phyloP scores from a whole-genome alignment of 768 basidiomycete genomes.

The Lactifluus subvellereus region DNA sequence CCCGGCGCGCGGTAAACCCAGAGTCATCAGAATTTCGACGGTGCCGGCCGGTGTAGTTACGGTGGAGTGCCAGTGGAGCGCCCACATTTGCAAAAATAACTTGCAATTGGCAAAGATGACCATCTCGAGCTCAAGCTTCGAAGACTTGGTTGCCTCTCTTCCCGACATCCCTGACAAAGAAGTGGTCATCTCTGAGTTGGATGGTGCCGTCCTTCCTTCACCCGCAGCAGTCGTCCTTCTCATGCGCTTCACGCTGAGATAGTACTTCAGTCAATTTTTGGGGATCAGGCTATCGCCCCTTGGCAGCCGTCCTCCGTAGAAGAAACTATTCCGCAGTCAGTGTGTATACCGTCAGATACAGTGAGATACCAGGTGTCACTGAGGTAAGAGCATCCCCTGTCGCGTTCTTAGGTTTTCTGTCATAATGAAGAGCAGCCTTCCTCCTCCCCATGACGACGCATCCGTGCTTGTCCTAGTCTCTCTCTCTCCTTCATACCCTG shows the following conservation, averaged over 20 bases:
- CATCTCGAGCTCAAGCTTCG: not conserved
- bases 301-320: slow-evolving; percentile 41
- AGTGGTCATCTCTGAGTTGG: slow-evolving; percentile 18
- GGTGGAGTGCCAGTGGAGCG: not conserved
- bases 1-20: no score
- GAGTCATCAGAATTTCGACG: not conserved
- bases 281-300: slow-evolving; percentile 54
- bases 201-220: slow-evolving; percentile 12
- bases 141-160: slow-evolving; percentile 2
- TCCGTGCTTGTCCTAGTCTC: slow-evolving; percentile 38
- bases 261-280: slow-evolving; percentile 84
- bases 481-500: slow-evolving; percentile 53
- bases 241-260: slow-evolving; percentile 3
- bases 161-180: slow-evolving; percentile 13
- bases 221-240: slow-evolving; percentile 3
- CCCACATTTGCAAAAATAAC: not conserved
- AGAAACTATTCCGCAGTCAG: slow-evolving; percentile 4
- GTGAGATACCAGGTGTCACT: slow-evolving; percentile 62
- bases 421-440: slow-evolving; percentile 34
- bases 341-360: slow-evolving; percentile 28
- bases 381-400: slow-evolving; percentile 43
- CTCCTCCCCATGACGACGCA: slow-evolving; percentile 41
- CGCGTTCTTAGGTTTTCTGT: not conserved
- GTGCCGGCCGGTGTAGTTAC: not conserved
- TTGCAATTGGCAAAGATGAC: not conserved